Base-by-base conservation (phyloP, 352 stramenopile genomes). In the Phytophthora megakarya region DNA sequence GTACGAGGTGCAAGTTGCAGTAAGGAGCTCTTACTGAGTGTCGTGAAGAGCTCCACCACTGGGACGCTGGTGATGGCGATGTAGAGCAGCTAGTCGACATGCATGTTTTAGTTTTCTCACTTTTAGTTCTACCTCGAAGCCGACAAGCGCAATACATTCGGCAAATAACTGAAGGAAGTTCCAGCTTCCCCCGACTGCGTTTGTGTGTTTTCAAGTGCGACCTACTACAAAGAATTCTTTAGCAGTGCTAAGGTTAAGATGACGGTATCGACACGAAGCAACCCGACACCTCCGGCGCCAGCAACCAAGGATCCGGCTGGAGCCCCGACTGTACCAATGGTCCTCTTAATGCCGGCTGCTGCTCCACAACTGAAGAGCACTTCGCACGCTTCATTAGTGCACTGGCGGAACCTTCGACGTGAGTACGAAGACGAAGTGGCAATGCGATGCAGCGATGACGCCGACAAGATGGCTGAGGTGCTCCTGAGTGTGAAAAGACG, bases 151-250 rank as follows among this genome's bases (percentile, higher is more conserved):
- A 56, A 32, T 58, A 48, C n/a, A 47, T 18, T 38, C 37, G 37
- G 49, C 49, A 26, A 47, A 12, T 39, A 47, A 38, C 23, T 28
- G 9, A 18, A 40, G 49, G 49, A 58, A 58, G 49, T 40, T 22
- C 37, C 49, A 58, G 37, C 49, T 58, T 48, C 49, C 37, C 28
- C 37, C 16, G n/a, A 35, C 37, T 26, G 35, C 26, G 21, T 48
- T 39, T 5, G 32, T 3, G 32, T 26, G 9, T 42, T 16, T 47
- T 58, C 6, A 58, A 40, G 22, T 48, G 49, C 19, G 37, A 48
- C 49, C 16, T 28, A 58, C 37, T 58, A 48, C 49, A 58, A 55
- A 55, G 32, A 55, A 55, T 55, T 45, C 3, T 55, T 55, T 55
- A 45, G 47, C 32, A 35, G 47, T 55, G 47, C 30, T 45, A 55